phyloP scores from a whole-genome alignment of 1,284 basidiomycete genomes.

The Tylopilus sp. region DNA sequence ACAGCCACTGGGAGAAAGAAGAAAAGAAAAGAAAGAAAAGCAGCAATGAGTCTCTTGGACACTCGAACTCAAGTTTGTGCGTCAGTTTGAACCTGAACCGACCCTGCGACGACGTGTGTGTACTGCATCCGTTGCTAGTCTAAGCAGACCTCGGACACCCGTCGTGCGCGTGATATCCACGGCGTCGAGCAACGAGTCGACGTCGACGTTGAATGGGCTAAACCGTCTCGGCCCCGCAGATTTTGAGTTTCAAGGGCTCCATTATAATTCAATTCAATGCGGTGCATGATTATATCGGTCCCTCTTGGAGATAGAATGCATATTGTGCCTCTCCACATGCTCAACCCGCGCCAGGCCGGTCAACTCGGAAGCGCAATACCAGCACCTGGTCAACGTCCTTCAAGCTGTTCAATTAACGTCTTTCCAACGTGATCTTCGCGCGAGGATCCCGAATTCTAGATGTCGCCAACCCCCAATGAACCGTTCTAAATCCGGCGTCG shows the following conservation, averaged over 20 bases:
- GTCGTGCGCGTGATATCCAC: background rate
- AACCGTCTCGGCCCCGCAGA: background rate
- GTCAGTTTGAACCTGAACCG: constrained; percentile 27
- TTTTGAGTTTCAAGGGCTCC: background rate
- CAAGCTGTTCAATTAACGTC: background rate
- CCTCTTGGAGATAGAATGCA: background rate
- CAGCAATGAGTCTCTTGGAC: constrained; percentile 18
- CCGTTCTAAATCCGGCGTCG: background rate
- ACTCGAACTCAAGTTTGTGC: constrained; percentile 12
- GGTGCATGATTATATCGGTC: background rate
- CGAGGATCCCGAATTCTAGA: background rate
- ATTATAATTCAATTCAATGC: background rate
- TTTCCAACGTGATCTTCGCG: background rate
- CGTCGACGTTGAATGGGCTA: background rate
- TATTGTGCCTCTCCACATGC: background rate
- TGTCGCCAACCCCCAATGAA: background rate
- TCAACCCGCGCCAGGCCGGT: background rate
- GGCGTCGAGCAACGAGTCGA: background rate
- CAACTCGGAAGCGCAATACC: too few species aligned
- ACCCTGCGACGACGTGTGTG: constrained; percentile 17
- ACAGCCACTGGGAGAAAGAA: constrained; percentile 19
- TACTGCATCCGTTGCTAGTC: constrained; percentile 28
- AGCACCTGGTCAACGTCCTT: background rate
- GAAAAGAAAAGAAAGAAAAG: constrained; percentile 22
- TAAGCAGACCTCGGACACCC: constrained; percentile 43